Conservation (phyloP, 2,329 filamentous ascomycete genomes). For the Achaetomium macrosporum region DNA sequence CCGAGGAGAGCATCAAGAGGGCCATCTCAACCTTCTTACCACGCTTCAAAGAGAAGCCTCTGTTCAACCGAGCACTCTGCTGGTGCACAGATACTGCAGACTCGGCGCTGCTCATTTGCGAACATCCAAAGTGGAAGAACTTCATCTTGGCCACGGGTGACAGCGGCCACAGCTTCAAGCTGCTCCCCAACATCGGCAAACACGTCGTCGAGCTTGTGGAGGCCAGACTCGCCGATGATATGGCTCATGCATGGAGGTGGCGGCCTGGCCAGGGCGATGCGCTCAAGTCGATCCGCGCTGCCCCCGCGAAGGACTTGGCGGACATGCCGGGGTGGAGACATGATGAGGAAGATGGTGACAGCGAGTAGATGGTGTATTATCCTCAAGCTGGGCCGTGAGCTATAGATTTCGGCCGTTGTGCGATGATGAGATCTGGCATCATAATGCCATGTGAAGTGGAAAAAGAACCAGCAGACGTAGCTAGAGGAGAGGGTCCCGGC, state of each 20-base stretch:
- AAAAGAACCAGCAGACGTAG: no score
- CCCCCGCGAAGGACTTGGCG: neutral
- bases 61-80: neutral
- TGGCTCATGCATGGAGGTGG: neutral
- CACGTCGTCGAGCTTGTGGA: neutral
- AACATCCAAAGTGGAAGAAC: neutral
- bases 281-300: neutral
- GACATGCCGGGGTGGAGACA: neutral
- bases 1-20: neutral
- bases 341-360: neutral
- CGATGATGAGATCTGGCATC: no score
- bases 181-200: neutral
- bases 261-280: neutral
- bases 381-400: no score
- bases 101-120: neutral
- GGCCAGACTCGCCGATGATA: neutral
- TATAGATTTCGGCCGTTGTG: no score
- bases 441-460: no score
- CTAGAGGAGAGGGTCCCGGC: no score
- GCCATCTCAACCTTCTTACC: neutral
- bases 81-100: neutral
- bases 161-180: neutral
- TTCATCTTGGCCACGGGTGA: neutral
- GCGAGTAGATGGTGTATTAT: no score
- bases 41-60: neutral